A percentile compares a stretch with the other conserved stretches of the same genome.
phyloP scores from a whole-genome alignment of 805 yeast genomes.

The Blastobotrys robertii region DNA sequence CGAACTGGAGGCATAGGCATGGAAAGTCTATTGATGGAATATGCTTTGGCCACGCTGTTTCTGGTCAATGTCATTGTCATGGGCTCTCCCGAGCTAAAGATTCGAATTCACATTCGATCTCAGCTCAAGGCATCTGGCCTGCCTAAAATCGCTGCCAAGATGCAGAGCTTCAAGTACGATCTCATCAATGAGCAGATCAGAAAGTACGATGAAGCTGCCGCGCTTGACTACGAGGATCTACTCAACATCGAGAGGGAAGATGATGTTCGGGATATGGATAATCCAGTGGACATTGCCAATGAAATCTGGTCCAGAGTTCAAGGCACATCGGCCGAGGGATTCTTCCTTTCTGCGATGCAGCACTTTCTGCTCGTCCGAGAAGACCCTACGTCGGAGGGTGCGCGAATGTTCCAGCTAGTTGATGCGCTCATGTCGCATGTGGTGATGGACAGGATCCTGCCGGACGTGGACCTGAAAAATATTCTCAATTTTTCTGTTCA shows the following conservation, averaged over 20 bases:
- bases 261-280: slow-evolving; percentile 48
- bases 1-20: slow-evolving; percentile 40
- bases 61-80: slow-evolving; percentile 51
- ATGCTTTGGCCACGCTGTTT: slow-evolving; percentile 59
- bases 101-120: slow-evolving; percentile 48
- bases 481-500: slow-evolving; percentile 72
- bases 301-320: slow-evolving; percentile 49
- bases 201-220: slow-evolving; percentile 48
- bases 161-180: slow-evolving; percentile 47
- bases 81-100: slow-evolving; percentile 24
- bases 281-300: slow-evolving; percentile 60
- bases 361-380: slow-evolving; percentile 44
- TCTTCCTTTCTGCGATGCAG: slow-evolving; percentile 54
- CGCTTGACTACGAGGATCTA: slow-evolving; percentile 44
- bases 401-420: slow-evolving; percentile 46
- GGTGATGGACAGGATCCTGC: slow-evolving; percentile 38
- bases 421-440: slow-evolving; percentile 58
- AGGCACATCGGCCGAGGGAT: slow-evolving; percentile 50
- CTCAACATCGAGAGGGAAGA: slow-evolving; percentile 30
- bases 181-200: slow-evolving; percentile 54
- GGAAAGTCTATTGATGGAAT: slow-evolving; percentile 60
- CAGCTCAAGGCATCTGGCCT: slow-evolving; percentile 52
- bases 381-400: slow-evolving; percentile 32
- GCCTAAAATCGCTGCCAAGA: slow-evolving; percentile 39
- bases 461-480: slow-evolving; percentile 44